Conservation (phyloP, 2,329 filamentous ascomycete genomes). For the Trichoderma guizhouense region DNA sequence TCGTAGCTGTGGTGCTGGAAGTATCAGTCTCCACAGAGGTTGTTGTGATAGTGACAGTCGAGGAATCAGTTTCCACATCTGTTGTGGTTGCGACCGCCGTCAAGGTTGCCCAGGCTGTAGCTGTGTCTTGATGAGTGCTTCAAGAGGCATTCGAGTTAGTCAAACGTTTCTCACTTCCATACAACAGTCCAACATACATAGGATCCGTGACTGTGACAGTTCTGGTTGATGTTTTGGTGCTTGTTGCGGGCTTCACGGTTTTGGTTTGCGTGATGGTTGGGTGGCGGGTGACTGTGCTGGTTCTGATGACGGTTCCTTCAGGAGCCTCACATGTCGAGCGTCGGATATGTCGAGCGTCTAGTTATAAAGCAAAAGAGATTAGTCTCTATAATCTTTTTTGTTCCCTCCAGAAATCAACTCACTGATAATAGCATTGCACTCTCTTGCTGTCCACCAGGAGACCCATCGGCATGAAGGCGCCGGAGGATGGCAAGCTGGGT, state of each 20-base stretch:
- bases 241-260: not conserved
- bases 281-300: not conserved
- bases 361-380: not conserved
- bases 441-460: not conserved
- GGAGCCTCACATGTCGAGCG: not conserved
- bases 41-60: not conserved
- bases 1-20: not conserved
- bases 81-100: not conserved
- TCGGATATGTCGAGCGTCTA: not conserved
- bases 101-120: not conserved
- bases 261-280: not conserved
- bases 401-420: not conserved
- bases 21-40: not conserved
- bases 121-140: not conserved
- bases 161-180: not conserved
- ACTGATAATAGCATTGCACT: not conserved
- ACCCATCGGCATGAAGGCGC: not conserved
- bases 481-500: not conserved
- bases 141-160: not conserved
- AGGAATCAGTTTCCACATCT: not conserved
- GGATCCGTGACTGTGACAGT: not conserved
- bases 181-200: not conserved
- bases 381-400: rapidly evolving
- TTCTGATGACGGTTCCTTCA: not conserved
- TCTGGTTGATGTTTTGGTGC: not conserved